Base-by-base conservation (phyloP, 176 grass and related monocot species). In the Juncus inflexus region DNA sequence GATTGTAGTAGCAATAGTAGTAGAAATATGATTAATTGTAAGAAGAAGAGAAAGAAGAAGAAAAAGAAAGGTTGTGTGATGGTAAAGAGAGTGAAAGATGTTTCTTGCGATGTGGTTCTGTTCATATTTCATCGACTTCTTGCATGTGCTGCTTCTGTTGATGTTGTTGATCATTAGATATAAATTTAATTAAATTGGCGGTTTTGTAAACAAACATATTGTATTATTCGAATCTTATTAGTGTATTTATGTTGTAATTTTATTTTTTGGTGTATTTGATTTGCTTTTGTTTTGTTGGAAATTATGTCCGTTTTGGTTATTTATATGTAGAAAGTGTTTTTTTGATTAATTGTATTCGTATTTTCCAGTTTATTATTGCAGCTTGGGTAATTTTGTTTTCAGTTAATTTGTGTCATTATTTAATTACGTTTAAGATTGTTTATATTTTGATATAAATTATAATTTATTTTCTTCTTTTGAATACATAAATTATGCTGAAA, bases 51-150 rank as follows among this genome's bases (percentile, higher is more conserved):
- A 47, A 77, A 8, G 69, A 77, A 7, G 19, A 74, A 2, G n/a
- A 62, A 67, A 62, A 81, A 78, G 53, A 71, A 77, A 11, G 28
- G 60, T 3, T 82, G 64, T 52, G 76, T 66, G 3, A 58, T 65
- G 4, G 61, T 70, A 19, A 65, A 77, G 76, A 79, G 83, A 69
- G 63, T 96, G 61, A 75, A 82, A 14, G 77, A 81, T 57, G 69
- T 62, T 14, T 83, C 86, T 54, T 83, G 82, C 70, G 63, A 74
- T 35, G 87, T 82, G 2, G 37, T 83, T 43, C 67, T 62, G 0
- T 70, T 81, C 40, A 71, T 91, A 52, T 84, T 91, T 66, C 85
- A 70, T 58, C 84, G 77, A 37, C 82, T 97, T 53, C 85, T 91
- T 35, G 61, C 82, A 13, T 97, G 92, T 76, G 55, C 85, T 39